These are phyloP conservation scores for Candida verbasci DNA, from an alignment of 805 yeast genomes.

Conservation along the genomic window DNA sequence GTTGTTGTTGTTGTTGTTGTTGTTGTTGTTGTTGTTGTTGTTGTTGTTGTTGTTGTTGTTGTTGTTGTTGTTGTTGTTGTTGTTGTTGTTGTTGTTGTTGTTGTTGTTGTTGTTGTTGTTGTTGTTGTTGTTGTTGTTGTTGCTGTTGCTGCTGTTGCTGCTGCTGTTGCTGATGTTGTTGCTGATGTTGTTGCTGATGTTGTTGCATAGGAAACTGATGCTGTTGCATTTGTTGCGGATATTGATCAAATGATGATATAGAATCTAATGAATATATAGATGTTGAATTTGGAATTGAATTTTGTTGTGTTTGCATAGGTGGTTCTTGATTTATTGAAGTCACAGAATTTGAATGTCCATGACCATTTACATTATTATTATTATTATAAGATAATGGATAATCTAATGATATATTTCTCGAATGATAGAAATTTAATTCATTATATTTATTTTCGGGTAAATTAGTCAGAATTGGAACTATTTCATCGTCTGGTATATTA, in stretches of 20 bases:
- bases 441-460: constrained; percentile 6
- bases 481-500: constrained; percentile 4
- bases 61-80: too few species aligned
- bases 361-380: constrained; percentile 3
- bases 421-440: constrained; percentile 14
- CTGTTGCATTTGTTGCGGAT: constrained; percentile 2
- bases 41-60: constrained; percentile 6
- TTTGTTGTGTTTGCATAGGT: constrained; percentile 3
- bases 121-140: constrained; percentile 7
- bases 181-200: not conserved
- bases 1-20: constrained; percentile 7
- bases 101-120: constrained; percentile 2
- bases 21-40: constrained; percentile 7
- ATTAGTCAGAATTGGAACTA: constrained; percentile 12
- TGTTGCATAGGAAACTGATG: not conserved
- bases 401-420: constrained; percentile 19
- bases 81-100: too few species aligned
- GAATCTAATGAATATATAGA: constrained; percentile 31
- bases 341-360: constrained; percentile 21
- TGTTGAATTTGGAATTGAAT: constrained; percentile 16
- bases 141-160: constrained; percentile 6
- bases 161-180: constrained; percentile 4
- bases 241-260: constrained; percentile 12
- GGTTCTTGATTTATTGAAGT: constrained; percentile 20
- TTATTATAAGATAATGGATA: constrained; percentile 10